Evolutionary conservation across 768 basidiomycete genomes (phyloP).

Genomic region (Tricholoma bakamatsutake): DNA sequence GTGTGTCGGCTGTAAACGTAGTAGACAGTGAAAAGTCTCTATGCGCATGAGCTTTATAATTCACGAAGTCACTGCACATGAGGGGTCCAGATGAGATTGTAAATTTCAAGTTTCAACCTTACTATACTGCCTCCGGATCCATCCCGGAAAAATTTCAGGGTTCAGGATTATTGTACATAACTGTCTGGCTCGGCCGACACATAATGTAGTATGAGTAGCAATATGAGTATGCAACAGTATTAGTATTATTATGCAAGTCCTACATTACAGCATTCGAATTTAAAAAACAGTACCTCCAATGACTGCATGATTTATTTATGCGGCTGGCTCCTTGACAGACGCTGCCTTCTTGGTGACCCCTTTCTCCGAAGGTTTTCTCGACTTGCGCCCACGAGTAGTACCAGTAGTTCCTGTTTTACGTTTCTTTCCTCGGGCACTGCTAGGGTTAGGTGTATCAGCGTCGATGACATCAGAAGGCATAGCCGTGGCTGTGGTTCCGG

Average conservation of each 20-base stretch:
- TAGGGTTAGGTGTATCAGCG: slow-evolving; percentile 22
- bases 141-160: background rate
- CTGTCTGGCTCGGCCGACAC: too few relatives aligned
- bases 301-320: background rate
- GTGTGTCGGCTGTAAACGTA: slow-evolving; percentile 6
- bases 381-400: slow-evolving; percentile 34
- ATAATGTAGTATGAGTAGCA: too few relatives aligned
- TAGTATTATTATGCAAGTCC: background rate
- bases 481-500: slow-evolving; percentile 21
- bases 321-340: background rate
- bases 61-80: slow-evolving; percentile 14
- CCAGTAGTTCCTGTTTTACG: slow-evolving; percentile 31
- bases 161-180: too few relatives aligned
- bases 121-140: background rate
- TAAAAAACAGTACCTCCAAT: background rate
- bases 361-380: slow-evolving; percentile 29
- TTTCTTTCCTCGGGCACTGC: slow-evolving; percentile 36
- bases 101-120: slow-evolving; percentile 1
- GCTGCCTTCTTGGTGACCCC: slow-evolving; percentile 4
- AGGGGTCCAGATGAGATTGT: slow-evolving; percentile 6
- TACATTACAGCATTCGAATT: background rate
- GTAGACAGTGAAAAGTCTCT: slow-evolving; percentile 6
- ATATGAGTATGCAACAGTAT: background rate
- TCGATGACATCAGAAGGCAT: slow-evolving; percentile 29
- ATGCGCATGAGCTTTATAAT: slow-evolving; percentile 15